phyloP scores from a whole-genome alignment of 345 rosid genomes.

The Syzygium jambos region DNA sequence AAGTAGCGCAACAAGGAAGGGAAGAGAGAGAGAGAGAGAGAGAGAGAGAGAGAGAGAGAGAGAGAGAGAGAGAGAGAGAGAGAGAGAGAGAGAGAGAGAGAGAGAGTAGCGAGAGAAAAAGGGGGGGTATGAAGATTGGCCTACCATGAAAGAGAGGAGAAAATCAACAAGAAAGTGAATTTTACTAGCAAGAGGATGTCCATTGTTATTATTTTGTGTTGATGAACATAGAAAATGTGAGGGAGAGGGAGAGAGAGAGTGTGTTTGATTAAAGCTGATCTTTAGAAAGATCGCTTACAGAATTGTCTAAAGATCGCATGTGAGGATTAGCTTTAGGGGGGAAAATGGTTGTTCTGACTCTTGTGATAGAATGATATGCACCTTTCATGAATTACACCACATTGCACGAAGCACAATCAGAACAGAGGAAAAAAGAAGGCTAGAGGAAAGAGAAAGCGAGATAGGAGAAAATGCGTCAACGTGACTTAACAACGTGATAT shows the following conservation, averaged over 20 bases:
- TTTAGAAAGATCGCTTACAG: not conserved
- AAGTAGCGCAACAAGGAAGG: slow-evolving; percentile 23
- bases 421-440: not conserved
- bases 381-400: not conserved
- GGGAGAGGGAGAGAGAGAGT: not conserved
- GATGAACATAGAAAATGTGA: not conserved
- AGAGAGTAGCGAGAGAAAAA: slow-evolving; percentile 6
- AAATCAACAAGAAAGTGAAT: not conserved
- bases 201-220: slow-evolving; percentile 6
- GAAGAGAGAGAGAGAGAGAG: not conserved
- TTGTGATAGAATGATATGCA: not conserved
- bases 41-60: slow-evolving; percentile 12
- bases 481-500: not conserved
- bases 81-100: slow-evolving; percentile 3
- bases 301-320: slow-evolving; percentile 14
- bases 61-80: slow-evolving; percentile 8
- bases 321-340: slow-evolving; percentile 10
- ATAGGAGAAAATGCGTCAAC: not conserved
- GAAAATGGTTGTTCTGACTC: not conserved
- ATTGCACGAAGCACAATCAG: no score
- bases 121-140: slow-evolving; percentile 5
- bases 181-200: slow-evolving; percentile 6
- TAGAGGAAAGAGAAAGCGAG: not conserved
- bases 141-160: not conserved
- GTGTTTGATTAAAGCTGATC: not conserved